Base-by-base conservation (phyloP, 1,284 basidiomycete species). In the Thelephora terrestris region DNA sequence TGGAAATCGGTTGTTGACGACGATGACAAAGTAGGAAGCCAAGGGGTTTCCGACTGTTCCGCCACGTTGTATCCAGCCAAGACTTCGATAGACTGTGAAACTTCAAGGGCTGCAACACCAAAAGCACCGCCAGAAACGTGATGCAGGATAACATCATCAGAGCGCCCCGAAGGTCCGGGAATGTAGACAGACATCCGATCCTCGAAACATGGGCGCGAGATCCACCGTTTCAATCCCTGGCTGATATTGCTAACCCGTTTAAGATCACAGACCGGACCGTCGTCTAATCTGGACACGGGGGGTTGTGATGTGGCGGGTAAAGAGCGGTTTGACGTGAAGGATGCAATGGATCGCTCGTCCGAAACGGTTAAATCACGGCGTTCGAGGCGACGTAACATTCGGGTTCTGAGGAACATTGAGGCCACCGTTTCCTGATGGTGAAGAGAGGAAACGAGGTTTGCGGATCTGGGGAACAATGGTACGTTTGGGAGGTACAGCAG, bases 31-130 rank as follows among this genome's bases (percentile, higher is more conserved):
- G 55, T 43, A 43, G 48, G 48, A 34, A 46, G 29, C 24, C 48
- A 39, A 35, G 47, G 43, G 23, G 50, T 44, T 10, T 56, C 53
- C 25, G 54, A 51, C 47, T 36, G 23, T 5, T 35, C 37, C 21
- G 29, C 18, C 16, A 52, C 50, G 6, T 54, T 47, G 21, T 45
- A 50, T 16, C 70, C 75, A 24, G 75, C 77, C 62, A 86, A 67
- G 20, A 73, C 64, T 55, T 88, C 83, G 23, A 86, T 59, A 18
- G 69, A 62, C 50, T 78, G 74, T 10, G 85, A 83, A 55, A 77
- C 82, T 56, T 88, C 85, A 43, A 89, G 69, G 38, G 79, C 79
- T 46, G 82, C 79, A 38, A 89, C 81, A n/a, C 79, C 84, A 20
- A 76, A 64, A 5, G 69, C 59, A 50, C 50, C 71, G 61, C 57